Conservation (phyloP, 106 monocot species). For the Phalaenopsis equestris region DNA sequence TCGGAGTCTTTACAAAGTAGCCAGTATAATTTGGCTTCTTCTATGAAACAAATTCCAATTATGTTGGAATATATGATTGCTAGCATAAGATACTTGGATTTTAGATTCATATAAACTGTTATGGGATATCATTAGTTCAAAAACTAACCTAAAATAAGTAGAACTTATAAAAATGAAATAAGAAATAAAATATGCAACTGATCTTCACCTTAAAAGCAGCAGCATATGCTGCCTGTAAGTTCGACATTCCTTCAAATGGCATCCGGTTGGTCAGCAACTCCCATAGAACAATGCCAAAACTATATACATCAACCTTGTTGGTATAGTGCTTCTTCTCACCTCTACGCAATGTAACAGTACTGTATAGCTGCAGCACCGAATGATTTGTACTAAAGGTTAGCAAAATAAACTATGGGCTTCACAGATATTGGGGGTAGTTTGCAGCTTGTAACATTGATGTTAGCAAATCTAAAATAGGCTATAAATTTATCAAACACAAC, state of each 20-base stretch:
- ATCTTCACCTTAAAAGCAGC: slow-evolving; percentile 92
- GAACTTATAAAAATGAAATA: neutral
- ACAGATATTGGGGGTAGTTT: no score
- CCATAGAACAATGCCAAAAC: slow-evolving; percentile 95
- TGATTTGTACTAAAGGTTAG: neutral
- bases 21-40: neutral
- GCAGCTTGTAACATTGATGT: no score
- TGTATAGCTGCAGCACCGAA: slow-evolving; percentile 62
- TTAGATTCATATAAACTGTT: neutral
- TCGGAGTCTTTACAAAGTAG: neutral
- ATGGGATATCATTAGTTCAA: neutral
- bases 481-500: no score
- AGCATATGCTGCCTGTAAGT: slow-evolving; percentile 97
- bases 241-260: slow-evolving; percentile 99
- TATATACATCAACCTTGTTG: slow-evolving; percentile 97
- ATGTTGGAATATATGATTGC: neutral
- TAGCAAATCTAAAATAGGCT: no score
- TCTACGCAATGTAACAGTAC: slow-evolving; percentile 84
- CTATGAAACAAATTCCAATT: neutral
- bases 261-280: slow-evolving; percentile 91
- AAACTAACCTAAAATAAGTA: neutral
- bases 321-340: slow-evolving; percentile 99
- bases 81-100: neutral
- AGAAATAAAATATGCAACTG: neutral
- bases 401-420: neutral